Percentiles rank a stretch among this genome's conserved stretches.
Conservation (phyloP, 768 basidiomycete species). For the Strobilomyces confusus region DNA sequence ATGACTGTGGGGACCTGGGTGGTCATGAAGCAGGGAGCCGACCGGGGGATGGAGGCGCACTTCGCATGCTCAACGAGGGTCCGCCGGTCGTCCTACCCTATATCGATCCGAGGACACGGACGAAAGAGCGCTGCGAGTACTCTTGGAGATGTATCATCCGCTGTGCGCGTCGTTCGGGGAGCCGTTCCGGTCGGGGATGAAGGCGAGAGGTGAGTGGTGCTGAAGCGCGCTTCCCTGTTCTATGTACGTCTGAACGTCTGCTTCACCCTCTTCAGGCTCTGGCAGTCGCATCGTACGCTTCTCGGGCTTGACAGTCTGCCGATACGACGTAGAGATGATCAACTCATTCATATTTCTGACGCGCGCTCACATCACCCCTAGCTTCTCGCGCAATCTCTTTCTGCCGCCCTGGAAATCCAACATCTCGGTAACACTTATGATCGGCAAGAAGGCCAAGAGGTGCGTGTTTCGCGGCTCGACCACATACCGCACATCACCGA, state of each 20-base stretch:
- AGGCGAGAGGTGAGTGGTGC: conserved; percentile 45
- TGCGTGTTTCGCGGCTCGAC: conserved; percentile 27
- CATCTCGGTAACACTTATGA: conserved; percentile 83
- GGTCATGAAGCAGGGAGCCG: conserved; percentile 84
- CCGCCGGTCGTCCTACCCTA: conserved; percentile 79
- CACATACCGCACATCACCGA: not conserved
- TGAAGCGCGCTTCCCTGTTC: not conserved
- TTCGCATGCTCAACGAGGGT: conserved; percentile 82
- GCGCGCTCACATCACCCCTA: conserved; percentile 22
- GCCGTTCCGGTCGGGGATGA: conserved; percentile 53
- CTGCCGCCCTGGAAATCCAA: conserved; percentile 96
- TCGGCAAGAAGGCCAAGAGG: conserved; percentile 97
- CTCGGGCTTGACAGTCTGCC: conserved; percentile 43
- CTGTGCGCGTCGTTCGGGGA: conserved; percentile 59
- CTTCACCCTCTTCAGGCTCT: conserved; percentile 36
- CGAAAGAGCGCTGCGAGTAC: conserved; percentile 50
- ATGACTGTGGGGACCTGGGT: conserved; percentile 93
- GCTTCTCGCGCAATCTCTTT: conserved; percentile 74
- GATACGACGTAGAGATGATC: conserved; percentile 53
- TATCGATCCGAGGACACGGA: conserved; percentile 58
- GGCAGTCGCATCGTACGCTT: conserved; percentile 78
- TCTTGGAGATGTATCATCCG: conserved; percentile 81
- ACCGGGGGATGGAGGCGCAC: conserved; percentile 49
- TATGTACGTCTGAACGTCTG: not conserved
- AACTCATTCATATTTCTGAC: not conserved